A percentile compares a stretch with the other conserved stretches of the same genome.
Conservation (phyloP, 208 protist genomes). For the Entamoeba moshkovskii region DNA sequence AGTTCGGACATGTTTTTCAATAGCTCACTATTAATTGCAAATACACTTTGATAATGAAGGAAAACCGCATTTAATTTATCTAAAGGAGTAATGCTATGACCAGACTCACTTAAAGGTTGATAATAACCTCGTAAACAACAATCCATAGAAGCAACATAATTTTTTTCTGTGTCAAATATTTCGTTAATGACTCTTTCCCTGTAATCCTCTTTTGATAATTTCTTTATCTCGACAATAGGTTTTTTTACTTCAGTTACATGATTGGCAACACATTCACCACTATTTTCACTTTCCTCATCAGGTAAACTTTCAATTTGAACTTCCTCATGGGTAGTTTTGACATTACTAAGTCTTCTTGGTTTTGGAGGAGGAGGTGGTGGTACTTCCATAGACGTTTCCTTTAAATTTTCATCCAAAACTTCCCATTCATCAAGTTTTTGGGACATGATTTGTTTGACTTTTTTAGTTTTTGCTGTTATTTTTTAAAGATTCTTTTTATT, state of each 20-base stretch:
- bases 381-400: not conserved
- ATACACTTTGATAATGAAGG: not conserved
- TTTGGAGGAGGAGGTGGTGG: not conserved
- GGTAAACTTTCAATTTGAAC: not conserved
- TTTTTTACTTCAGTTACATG: not conserved
- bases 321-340: not conserved
- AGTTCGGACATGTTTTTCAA: not conserved
- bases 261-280: not conserved
- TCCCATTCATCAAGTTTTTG: not conserved
- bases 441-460: not conserved
- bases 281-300: not conserved
- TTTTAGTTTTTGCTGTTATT: not conserved
- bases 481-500: not conserved
- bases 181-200: not conserved
- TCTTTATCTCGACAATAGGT: not conserved
- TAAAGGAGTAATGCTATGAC: not conserved
- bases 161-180: not conserved
- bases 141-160: not conserved
- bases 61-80: not conserved
- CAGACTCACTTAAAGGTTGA: not conserved
- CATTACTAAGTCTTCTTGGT: not conserved
- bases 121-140: not conserved
- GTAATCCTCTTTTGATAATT: not conserved
- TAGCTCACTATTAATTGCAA: not conserved
- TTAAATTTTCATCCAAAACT: not conserved